These are phyloP conservation scores for Trypanosoma scelopori DNA, from an alignment of 208 protist genomes.

Conservation along the genomic window DNA sequence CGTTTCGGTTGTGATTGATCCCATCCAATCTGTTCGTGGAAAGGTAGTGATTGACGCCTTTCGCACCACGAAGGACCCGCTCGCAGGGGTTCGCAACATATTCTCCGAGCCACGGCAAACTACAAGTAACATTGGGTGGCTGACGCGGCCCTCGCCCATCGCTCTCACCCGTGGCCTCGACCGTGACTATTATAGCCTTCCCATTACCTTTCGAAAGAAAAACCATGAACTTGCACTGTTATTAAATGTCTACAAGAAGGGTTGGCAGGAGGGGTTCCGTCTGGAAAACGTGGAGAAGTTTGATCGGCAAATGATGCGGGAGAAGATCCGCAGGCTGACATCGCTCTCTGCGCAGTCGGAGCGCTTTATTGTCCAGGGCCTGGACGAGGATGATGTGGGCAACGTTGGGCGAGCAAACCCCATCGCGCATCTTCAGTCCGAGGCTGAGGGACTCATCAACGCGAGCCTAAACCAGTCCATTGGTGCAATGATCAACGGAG, in stretches of 20 bases:
- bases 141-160: slow-evolving; percentile 98
- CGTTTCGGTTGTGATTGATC: slow-evolving; percentile 99
- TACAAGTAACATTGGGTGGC: slow-evolving; percentile 99
- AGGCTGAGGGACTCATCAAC: slow-evolving; percentile 76
- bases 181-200: slow-evolving; percentile 99
- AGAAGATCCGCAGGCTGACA: slow-evolving; percentile 74
- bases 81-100: slow-evolving; percentile 37
- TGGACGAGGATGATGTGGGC: slow-evolving; percentile 85
- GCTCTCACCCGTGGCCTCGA: slow-evolving; percentile 98
- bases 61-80: slow-evolving; percentile 92
- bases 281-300: slow-evolving; percentile 71
- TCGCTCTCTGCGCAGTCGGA: slow-evolving; percentile 73
- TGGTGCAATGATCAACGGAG: slow-evolving; percentile 85
- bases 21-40: slow-evolving; percentile 99
- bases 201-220: slow-evolving; percentile 99
- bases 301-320: slow-evolving; percentile 58
- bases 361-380: slow-evolving; percentile 81
- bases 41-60: slow-evolving; percentile 99
- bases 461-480: slow-evolving; percentile 83
- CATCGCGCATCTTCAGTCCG: slow-evolving; percentile 75
- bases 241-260: slow-evolving; percentile 99
- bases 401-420: slow-evolving; percentile 84
- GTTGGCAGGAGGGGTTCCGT: slow-evolving; percentile 97
- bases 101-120: slow-evolving; percentile 97
- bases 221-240: slow-evolving; percentile 99